These are phyloP conservation scores for Coelastrella sp. DNA, from an alignment of 139 green algal species.

Conservation along the genomic window DNA sequence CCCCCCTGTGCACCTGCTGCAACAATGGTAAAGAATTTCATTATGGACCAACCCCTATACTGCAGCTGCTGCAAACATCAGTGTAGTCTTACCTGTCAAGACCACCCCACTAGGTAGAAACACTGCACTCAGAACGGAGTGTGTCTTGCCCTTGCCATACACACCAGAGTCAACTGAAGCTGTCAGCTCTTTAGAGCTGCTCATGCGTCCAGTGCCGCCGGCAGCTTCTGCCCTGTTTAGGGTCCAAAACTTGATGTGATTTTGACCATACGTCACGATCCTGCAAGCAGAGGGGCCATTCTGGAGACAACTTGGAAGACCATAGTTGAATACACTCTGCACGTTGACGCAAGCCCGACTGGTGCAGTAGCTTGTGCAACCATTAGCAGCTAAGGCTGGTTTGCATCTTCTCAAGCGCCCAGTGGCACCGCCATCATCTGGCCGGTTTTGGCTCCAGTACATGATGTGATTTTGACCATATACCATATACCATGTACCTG, in stretches of 20 bases:
- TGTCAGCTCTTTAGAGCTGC: not conserved
- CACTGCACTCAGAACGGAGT: constrained; percentile 60
- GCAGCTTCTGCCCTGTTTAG: constrained; percentile 8
- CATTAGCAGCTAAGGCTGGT: no score
- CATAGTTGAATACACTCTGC: no score
- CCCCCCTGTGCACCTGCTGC: not conserved
- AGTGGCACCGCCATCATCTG: not conserved
- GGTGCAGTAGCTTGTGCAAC: no score
- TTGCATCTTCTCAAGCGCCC: not conserved
- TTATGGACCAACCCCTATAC: not conserved
- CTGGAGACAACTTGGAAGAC: not conserved
- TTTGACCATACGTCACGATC: constrained; percentile 71
- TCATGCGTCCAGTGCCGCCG: not conserved
- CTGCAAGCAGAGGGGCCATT: constrained; percentile 20
- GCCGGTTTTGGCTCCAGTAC: constrained; percentile 55
- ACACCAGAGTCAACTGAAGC: constrained; percentile 30
- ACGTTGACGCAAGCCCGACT: not conserved
- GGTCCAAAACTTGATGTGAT: constrained; percentile 76
- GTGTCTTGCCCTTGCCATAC: constrained; percentile 57
- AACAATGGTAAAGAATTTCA: not conserved
- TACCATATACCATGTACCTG: not conserved
- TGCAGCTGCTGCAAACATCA: not conserved
- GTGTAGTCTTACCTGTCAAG: constrained; percentile 51
- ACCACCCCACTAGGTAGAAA: constrained; percentile 68
- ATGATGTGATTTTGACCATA: constrained; percentile 71